Evolutionary conservation across 1,284 basidiomycete genomes (phyloP).

Genomic region (Trametes polyzona): DNA sequence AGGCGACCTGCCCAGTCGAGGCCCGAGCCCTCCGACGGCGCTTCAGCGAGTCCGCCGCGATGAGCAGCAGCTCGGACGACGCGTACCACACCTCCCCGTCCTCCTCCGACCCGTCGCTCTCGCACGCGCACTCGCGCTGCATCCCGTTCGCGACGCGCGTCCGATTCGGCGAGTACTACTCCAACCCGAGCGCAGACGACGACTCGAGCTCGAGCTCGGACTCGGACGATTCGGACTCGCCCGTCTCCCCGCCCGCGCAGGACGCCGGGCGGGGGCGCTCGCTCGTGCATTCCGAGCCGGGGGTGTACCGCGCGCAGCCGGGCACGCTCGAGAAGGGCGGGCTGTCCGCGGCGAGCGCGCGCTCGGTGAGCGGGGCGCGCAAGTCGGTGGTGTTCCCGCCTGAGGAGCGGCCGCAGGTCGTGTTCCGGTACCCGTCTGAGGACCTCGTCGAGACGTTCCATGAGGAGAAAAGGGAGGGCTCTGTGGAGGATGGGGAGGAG

Average conservation of each 20-base stretch:
- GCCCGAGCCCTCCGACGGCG: constrained; percentile 20
- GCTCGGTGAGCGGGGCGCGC: constrained; percentile 6
- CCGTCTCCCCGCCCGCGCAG: neutral
- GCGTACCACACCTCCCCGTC: neutral
- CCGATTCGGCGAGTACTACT: constrained; percentile 22
- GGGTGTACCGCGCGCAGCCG: constrained; percentile 18
- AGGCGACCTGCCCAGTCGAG: constrained; percentile 30
- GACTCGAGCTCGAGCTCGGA: constrained; percentile 18
- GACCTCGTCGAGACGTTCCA: constrained; percentile 21
- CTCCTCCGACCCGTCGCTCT: constrained; percentile 5
- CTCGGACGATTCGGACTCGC: constrained; percentile 10
- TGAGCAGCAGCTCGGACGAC: neutral
- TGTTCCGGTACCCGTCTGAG: constrained; percentile 31
- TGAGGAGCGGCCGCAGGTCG: constrained; percentile 23
- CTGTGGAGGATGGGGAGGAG: neutral
- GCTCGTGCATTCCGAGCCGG: constrained; percentile 2
- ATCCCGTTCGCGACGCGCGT: constrained; percentile 27
- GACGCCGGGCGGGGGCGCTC: constrained; percentile 13
- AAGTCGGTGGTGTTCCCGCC: constrained; percentile 30
- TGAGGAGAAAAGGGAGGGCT: neutral
- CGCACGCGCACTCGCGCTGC: constrained; percentile 30
- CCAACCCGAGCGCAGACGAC: constrained; percentile 15
- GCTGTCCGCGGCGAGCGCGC: neutral
- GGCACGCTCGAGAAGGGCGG: constrained; percentile 19
- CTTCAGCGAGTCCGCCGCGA: constrained; percentile 21